Evolutionary conservation across 2,329 filamentous ascomycete species (phyloP), one percentile per base, ranked within the genome.

Genomic region (Aspergillus japonicus): DNA sequence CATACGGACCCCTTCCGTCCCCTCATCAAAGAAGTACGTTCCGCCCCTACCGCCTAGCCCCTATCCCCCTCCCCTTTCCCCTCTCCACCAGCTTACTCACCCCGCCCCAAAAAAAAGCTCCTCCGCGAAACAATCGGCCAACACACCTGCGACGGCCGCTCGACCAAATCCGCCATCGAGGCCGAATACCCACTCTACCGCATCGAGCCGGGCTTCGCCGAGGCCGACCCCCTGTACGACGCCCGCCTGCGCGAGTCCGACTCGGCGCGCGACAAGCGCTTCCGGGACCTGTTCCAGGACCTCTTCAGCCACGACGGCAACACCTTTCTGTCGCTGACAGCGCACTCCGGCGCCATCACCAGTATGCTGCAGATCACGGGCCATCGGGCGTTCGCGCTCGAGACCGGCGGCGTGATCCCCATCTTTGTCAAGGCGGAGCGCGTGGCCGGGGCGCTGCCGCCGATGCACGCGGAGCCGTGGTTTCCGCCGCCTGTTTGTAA

Each of bases 121-220:
- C 76, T 87, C 44, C 78, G 85, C 12, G 86, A 88, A 72, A 82
- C 82, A 0, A 79, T 87, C 56, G 84, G 84, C 19, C 78, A 84
- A 29, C 85, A 88, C 69, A 88, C 85, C 0, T 88, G 86, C 69
- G 84, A 88, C 71, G 79, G 81, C 14, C 79, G 86, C 10, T 82
- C 80, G 44, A 76, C 72, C 61, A 79, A 76, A 59, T 75, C 80
- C 0, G 77, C 73, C 49, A 86, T 88, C 59, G 67, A 71, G 12
- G 44, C 68, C 1, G 75, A 77, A 50, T 86, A 82, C 64, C 84
- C 85, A 0, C 64, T 64, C 2, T 86, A 80, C 69, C 70, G 54
- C 0, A 79, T 87, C 63, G 85, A 87, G 65, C 66, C 71, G 3
- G 80, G 78, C 0, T 87, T 88, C 59, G 64, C 77, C 0, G 83